These are phyloP conservation scores for Penicillium sclerotiorum DNA, from an alignment of 2,329 filamentous ascomycete genomes.

Conservation along the genomic window DNA sequence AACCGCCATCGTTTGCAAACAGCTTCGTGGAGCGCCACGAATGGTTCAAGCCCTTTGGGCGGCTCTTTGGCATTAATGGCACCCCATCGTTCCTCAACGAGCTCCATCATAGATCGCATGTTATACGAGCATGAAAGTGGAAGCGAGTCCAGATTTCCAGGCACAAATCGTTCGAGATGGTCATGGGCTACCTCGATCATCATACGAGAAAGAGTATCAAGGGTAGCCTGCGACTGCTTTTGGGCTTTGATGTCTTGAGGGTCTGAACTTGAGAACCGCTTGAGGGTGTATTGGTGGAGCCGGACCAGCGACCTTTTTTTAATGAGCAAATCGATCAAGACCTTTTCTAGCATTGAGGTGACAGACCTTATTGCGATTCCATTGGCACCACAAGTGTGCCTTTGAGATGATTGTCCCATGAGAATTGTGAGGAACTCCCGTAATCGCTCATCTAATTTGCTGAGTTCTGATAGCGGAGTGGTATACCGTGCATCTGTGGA, in stretches of 20 bases:
- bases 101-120: conserved; percentile 8
- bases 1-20: not conserved
- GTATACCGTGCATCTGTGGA: not conserved
- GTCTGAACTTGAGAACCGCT: not conserved
- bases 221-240: conserved; percentile 5
- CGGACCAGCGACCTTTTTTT: conserved; percentile 1
- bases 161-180: conserved; percentile 4
- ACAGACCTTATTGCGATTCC: conserved; percentile 5
- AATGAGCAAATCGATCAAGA: too few species aligned
- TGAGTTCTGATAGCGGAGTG: not conserved
- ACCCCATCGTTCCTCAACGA: not conserved
- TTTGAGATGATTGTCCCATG: not conserved
- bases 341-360: not conserved
- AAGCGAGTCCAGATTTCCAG: conserved; percentile 1
- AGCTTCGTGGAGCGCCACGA: conserved; percentile 2
- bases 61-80: not conserved
- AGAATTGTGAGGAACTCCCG: not conserved
- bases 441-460: conserved; percentile 1
- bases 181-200: conserved; percentile 6
- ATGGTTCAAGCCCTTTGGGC: not conserved
- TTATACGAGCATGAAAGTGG: conserved; percentile 5
- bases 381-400: conserved; percentile 1
- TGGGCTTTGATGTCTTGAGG: not conserved
- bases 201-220: conserved; percentile 8
- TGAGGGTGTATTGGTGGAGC: conserved; percentile 2